Conservation (phyloP, 768 basidiomycete species). For the Tubosaeta sp. region DNA sequence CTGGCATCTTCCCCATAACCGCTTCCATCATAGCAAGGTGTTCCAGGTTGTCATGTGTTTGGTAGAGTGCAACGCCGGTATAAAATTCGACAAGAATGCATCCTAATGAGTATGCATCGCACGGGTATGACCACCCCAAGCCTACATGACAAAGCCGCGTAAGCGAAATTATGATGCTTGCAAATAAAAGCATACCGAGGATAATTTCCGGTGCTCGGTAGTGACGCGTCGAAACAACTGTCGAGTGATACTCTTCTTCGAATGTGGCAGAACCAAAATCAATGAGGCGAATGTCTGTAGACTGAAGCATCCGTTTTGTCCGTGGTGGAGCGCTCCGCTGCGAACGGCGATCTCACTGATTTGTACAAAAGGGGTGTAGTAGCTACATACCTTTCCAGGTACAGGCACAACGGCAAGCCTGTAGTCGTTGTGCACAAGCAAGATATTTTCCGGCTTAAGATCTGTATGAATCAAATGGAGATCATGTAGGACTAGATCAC, state of each 20-base stretch:
- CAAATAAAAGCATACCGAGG: constrained; percentile 58
- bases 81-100: constrained; percentile 99
- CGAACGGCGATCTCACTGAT: constrained; percentile 8
- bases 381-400: constrained; percentile 55
- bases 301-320: constrained; percentile 73
- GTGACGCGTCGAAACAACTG: constrained; percentile 95
- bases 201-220: constrained; percentile 99
- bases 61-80: constrained; percentile 97
- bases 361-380: neutral
- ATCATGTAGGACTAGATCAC: constrained; percentile 75
- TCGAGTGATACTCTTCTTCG: constrained; percentile 96
- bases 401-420: constrained; percentile 54
- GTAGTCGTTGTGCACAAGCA: constrained; percentile 84
- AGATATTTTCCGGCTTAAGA: constrained; percentile 97
- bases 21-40: constrained; percentile 99
- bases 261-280: constrained; percentile 99
- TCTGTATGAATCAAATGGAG: constrained; percentile 94
- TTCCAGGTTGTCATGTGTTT: constrained; percentile 98
- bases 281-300: constrained; percentile 91
- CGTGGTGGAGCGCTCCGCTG: constrained; percentile 66
- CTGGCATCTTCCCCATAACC: constrained; percentile 98
- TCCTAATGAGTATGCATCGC: constrained; percentile 97
- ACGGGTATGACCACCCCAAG: constrained; percentile 96
- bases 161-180: constrained; percentile 13
- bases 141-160: constrained; percentile 44